These are phyloP conservation scores for Geotrichum ghanense DNA, from an alignment of 805 yeast genomes.

Conservation along the genomic window DNA sequence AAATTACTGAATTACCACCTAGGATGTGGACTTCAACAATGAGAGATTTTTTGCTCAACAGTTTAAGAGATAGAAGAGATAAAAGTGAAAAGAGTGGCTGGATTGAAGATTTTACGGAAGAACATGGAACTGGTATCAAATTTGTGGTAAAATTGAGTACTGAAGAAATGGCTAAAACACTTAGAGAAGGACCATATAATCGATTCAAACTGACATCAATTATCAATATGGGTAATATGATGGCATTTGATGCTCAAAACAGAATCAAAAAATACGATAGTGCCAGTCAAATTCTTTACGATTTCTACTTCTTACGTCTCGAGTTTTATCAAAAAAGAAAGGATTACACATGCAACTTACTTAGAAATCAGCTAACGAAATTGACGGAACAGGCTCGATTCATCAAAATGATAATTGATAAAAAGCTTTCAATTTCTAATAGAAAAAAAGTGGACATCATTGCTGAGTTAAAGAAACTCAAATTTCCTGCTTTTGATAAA, in stretches of 20 bases:
- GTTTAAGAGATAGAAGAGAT: slow-evolving; percentile 58
- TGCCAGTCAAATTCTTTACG: slow-evolving; percentile 68
- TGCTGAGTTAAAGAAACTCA: slow-evolving; percentile 45
- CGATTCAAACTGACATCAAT: slow-evolving; percentile 67
- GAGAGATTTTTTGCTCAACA: slow-evolving; percentile 72
- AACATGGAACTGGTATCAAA: slow-evolving; percentile 71
- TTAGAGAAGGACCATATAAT: slow-evolving; percentile 66
- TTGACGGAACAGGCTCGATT: slow-evolving; percentile 80
- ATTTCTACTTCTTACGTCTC: slow-evolving; percentile 75
- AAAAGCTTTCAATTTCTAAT: slow-evolving; percentile 58
- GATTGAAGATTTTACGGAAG: slow-evolving; percentile 93
- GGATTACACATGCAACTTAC: slow-evolving; percentile 56
- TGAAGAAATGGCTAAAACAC: slow-evolving; percentile 77
- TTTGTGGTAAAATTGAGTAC: slow-evolving; percentile 64
- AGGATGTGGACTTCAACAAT: slow-evolving; percentile 86
- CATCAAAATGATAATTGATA: slow-evolving; percentile 79
- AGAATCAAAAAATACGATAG: slow-evolving; percentile 72
- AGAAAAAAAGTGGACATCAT: slow-evolving; percentile 57
- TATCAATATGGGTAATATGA: slow-evolving; percentile 76
- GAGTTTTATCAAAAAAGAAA: slow-evolving; percentile 88
- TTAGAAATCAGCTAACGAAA: slow-evolving; percentile 65
- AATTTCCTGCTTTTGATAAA: slow-evolving; percentile 65
- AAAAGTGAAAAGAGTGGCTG: slow-evolving; percentile 42
- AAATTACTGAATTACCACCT: slow-evolving; percentile 86
- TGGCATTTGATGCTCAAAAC: slow-evolving; percentile 86